Conservation (phyloP, 176 grass and related monocot species). For the Carex littledalei region DNA sequence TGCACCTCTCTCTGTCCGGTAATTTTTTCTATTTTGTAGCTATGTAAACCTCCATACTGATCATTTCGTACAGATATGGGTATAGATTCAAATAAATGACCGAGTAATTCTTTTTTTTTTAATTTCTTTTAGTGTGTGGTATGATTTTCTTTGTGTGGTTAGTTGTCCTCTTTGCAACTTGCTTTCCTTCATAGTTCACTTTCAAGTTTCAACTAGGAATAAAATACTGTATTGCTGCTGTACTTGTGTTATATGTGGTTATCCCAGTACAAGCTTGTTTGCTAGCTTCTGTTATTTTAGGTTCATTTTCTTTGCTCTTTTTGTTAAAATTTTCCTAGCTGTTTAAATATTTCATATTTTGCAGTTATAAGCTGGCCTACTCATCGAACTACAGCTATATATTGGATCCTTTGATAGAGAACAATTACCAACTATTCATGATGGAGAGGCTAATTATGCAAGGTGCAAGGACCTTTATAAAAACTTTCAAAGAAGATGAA, state of each 20-base stretch:
- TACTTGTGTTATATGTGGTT: not conserved
- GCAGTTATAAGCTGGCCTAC: conserved; percentile 71
- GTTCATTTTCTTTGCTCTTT: not conserved
- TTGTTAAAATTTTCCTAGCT: not conserved
- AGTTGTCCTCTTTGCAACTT: not conserved
- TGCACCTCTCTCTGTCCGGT: conserved; percentile 66
- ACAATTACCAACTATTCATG: conserved; percentile 92
- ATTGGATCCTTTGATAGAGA: conserved; percentile 60
- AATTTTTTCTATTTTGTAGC: conserved; percentile 12
- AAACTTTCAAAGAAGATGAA: conserved; percentile 84
- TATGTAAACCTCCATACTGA: not conserved
- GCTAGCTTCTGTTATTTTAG: not conserved
- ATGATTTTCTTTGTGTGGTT: not conserved
- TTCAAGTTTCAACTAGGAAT: not conserved
- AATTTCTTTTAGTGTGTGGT: conserved; percentile 12
- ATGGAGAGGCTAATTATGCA: conserved; percentile 86
- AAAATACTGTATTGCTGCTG: not conserved
- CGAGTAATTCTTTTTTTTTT: not conserved
- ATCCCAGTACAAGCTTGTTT: not conserved
- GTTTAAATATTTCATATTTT: conserved; percentile 13
- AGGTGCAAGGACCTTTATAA: conserved; percentile 72
- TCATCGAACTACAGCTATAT: conserved; percentile 80
- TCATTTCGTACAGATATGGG: conserved; percentile 1
- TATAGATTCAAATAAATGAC: not conserved
- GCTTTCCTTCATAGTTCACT: not conserved